Base-by-base conservation (phyloP, 768 basidiomycete genomes). In the Tubosaeta brunneosetosa region DNA sequence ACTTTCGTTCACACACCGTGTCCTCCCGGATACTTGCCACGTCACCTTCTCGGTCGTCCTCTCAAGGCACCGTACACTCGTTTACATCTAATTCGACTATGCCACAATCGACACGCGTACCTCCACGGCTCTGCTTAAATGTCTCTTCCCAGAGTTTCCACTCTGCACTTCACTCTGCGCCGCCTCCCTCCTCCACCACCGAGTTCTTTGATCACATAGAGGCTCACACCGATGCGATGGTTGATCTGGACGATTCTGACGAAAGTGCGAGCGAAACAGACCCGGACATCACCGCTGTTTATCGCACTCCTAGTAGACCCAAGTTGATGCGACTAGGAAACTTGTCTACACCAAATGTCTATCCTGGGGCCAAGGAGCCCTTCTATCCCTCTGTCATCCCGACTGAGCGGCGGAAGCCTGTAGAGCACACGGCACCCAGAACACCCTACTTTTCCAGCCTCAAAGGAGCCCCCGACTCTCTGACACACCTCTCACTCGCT, bases 181-280 rank as follows among this genome's bases (percentile, higher is more conserved):
- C 86, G 13, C 79, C 77, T 13, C 82, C 84, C 2, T 75, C 82
- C 6, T 83, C 86, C 13, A 81, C 85, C 0, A 78, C 82, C 25
- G 81, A 81, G 29, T 89, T 89, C 75, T 89, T 90, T 66, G 86
- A 90, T 69, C 79, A 71, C 55, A 83, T 89, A 42, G 84, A 88
- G 58, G 71, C 77, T 14, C 82, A 86, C 41, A 80, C 80, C 6
- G 85, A 85, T 66, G 85, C 80, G 25, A 82, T 89, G 81, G 84
- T 87, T 58, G 87, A 85, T 56, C 70, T 86, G 49, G 86, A 85
- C 53, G 81, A 83, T 22, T 81, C 81, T 46, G 76, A 76, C 25
- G 77, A 77, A 50, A 70, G 68, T 47, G 52, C 60, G 36, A 66
- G 69, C 19, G 80, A 77, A 26, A 72, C 67, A 12, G 73, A 70